Evolutionary conservation across 768 basidiomycete species (phyloP), one percentile per base, ranked within the genome.

Genomic region (Lentinula raphanica): DNA sequence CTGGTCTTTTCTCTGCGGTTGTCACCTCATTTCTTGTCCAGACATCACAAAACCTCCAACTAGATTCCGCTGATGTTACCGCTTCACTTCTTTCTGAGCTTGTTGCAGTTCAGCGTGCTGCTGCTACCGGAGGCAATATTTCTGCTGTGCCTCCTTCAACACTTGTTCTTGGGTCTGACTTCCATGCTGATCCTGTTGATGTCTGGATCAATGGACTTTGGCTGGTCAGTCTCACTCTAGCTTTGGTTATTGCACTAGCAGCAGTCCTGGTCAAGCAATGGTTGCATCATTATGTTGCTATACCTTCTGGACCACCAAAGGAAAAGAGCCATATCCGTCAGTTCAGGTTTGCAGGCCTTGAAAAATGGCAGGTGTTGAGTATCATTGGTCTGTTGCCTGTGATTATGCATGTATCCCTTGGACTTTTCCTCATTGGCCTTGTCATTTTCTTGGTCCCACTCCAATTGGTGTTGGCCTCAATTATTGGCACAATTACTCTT

Each of bases 211-310:
- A 67, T 58, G 50, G 54, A 1, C 58, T 69, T 1, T 67, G 67
- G 66, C 65, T 67, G 48, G 56, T 60, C 17, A 64, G 64, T 35
- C 62, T 71, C 2, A 56, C 65, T 4, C 60, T 61, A 60, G 63
- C 62, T 38, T 66, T 71, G 23, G 58, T 64, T 9, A 59, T 66
- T 13, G 68, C 69, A 1, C 58, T 68, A 12, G 53, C 66, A 28
- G 65, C 64, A 23, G 61, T 66, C n/a, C n/a, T 67, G 25, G 66
- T 66, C 19, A 70, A 68, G 54, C 67, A 69, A 42, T 68, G 66
- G 68, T 35, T 68, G 1, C 60, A 60, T 39, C 63, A 66, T 13
- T 65, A 67, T 32, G 55, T 58, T 35, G 51, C 63, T n/a, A 58
- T 58, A n/a, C 57, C 63, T 32, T 61, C 65, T 21, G 62, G 63